Evolutionary conservation across 768 basidiomycete genomes (phyloP), one percentile per base, ranked within the genome.

Genomic region (Naganishia vaughanmartiniae): DNA sequence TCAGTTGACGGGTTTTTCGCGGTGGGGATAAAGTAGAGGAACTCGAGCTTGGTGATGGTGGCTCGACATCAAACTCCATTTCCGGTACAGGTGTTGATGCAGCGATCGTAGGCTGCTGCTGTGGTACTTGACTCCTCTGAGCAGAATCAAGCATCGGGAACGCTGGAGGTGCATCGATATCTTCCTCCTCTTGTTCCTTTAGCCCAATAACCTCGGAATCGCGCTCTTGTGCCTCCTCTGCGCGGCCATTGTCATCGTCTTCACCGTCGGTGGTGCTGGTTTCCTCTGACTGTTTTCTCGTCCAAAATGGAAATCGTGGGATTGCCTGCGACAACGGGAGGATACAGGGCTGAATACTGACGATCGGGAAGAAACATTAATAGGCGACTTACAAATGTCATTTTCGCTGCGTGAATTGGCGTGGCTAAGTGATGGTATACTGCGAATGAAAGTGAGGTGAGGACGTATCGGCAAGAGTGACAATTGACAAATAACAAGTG

Each of bases 71-170:
- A 31, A 68, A 24, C 4, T 69, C 57, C 10, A 76, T 66, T 4
- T 66, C 55, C n/a, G 46, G 46, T 9, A 24, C 17, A 1, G 70
- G 55, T 48, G n/a, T 30, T 11, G 65, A n/a, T 34, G 46, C 26
- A 42, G 28, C 7, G 6, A 67, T 45, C 15, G 76, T 56, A 21
- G 54, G 17, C 26, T 53, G 31, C 33, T 70, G 24, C 46, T 67
- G 65, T 15, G 77, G 74, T 7, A 73, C 73, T 33, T 72, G 70
- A 0, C 79, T 78, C 12, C 82, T 77, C 56, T 83, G 82, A 48
- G 75, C 74, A 2, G 82, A 82, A 65, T 81, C 70, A 6, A 70
- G 74, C 0, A 81, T 72, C 6, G 82, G 83, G 70, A 83, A 83
- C 7, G 74, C 74, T 24, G 82, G 81, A 2, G 79, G 74, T 1